These are phyloP conservation scores for Colletotrichum tropicicola DNA, from an alignment of 2,329 filamentous ascomycete genomes.

Conservation along the genomic window DNA sequence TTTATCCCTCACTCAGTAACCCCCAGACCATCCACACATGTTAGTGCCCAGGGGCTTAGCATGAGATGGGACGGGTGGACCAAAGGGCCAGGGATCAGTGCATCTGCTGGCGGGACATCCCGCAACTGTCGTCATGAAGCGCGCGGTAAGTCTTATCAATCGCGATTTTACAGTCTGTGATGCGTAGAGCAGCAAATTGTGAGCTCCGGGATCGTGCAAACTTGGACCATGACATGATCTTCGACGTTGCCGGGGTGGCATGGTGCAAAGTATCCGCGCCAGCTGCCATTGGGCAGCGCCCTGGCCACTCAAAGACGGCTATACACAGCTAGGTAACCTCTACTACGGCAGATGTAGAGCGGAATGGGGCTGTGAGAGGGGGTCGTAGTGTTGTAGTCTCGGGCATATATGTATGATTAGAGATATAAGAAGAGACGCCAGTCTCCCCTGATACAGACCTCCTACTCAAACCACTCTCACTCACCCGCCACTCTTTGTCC, in stretches of 20 bases:
- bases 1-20: neutral
- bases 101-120: neutral
- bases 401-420: neutral
- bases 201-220: neutral
- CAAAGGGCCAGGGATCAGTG: neutral
- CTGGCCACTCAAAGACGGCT: no score
- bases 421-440: neutral
- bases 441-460: neutral
- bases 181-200: neutral
- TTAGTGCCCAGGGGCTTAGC: neutral
- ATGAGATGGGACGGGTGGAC: neutral
- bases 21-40: neutral
- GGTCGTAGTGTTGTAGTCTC: neutral
- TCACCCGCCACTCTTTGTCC: neutral
- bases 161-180: neutral
- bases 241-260: neutral
- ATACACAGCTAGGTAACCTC: no score
- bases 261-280: neutral
- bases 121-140: constrained; percentile 16
- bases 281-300: no score
- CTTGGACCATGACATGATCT: neutral
- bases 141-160: constrained; percentile 12
- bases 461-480: neutral
- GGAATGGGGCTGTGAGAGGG: neutral
- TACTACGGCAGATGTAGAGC: no score